A percentile compares a stretch with the other conserved stretches of the same genome.
These are phyloP conservation scores for Thraustochytrium sp. DNA, from an alignment of 352 stramenopile species.

Conservation along the genomic window DNA sequence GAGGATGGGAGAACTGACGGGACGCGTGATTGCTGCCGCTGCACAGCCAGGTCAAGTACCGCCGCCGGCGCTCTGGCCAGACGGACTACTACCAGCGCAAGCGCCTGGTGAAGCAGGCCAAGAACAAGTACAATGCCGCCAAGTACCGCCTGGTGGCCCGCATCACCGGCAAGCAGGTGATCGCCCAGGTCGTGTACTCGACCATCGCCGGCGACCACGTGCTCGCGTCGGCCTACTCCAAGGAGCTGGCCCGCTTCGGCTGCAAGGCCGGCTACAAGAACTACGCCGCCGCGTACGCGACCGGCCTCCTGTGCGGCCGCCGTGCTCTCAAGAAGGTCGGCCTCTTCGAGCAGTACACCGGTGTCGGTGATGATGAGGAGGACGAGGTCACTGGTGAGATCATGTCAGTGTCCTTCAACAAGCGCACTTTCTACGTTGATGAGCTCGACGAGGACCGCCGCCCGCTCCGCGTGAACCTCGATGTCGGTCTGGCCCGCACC, in stretches of 20 bases:
- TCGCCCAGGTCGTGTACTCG: slow-evolving; percentile 97
- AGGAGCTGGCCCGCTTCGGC: slow-evolving; percentile 93
- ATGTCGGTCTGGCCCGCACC: slow-evolving; percentile 93
- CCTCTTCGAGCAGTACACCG: slow-evolving; percentile 95
- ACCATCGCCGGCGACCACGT: slow-evolving; percentile 97
- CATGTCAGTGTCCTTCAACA: slow-evolving; percentile 85
- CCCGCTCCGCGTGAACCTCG: slow-evolving; percentile 93
- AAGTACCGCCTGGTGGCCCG: slow-evolving; percentile 94
- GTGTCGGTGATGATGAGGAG: slow-evolving; percentile 55
- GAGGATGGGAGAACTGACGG: neutral
- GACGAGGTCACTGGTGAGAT: slow-evolving; percentile 88
- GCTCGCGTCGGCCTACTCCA: slow-evolving; percentile 82
- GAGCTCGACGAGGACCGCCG: slow-evolving; percentile 96
- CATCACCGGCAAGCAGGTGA: slow-evolving; percentile 88
- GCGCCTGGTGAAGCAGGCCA: slow-evolving; percentile 95
- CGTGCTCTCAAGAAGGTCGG: slow-evolving; percentile 91
- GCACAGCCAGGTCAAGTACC: slow-evolving; percentile 46
- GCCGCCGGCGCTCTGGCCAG: slow-evolving; percentile 68
- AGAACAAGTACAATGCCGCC: slow-evolving; percentile 99
- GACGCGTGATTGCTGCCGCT: neutral
- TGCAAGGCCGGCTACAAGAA: slow-evolving; percentile 96
- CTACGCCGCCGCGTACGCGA: slow-evolving; percentile 97
- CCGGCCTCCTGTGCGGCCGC: slow-evolving; percentile 84
- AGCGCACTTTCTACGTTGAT: slow-evolving; percentile 96
- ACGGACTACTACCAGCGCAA: slow-evolving; percentile 99